These are phyloP conservation scores for Puccinia sorghi DNA, from an alignment of 1,284 basidiomycete genomes.

Conservation along the genomic window DNA sequence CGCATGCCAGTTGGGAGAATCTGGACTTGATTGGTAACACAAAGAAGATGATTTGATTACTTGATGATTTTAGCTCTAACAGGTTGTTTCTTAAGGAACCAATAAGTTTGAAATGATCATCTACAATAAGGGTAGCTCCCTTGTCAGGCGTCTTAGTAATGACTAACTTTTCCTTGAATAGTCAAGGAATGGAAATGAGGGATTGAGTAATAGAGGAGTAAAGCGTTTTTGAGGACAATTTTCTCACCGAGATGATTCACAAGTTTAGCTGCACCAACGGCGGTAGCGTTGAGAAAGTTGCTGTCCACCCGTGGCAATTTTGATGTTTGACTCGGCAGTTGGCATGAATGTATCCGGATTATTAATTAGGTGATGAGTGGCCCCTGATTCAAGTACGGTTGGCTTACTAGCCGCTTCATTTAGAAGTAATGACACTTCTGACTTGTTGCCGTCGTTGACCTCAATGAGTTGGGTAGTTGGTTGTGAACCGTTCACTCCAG, in stretches of 20 bases:
- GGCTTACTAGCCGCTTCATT: neutral
- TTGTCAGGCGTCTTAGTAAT: neutral
- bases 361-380: constrained; percentile 11
- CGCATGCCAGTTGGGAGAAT: neutral
- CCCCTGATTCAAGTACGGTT: neutral
- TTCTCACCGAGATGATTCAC: neutral
- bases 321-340: neutral
- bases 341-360: neutral
- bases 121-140: no score
- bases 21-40: neutral
- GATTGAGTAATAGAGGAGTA: neutral
- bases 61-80: neutral
- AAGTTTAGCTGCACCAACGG: neutral
- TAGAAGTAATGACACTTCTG: neutral
- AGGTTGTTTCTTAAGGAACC: neutral
- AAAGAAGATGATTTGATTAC: neutral
- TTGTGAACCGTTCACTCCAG: no score
- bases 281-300: neutral
- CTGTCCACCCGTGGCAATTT: constrained; percentile 4
- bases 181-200: neutral
- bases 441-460: neutral
- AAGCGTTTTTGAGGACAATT: neutral
- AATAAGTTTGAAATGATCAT: no score
- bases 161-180: neutral
- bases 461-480: neutral